These are phyloP conservation scores for Lenzites betulinus DNA, from an alignment of 768 basidiomycete genomes.

Conservation along the genomic window DNA sequence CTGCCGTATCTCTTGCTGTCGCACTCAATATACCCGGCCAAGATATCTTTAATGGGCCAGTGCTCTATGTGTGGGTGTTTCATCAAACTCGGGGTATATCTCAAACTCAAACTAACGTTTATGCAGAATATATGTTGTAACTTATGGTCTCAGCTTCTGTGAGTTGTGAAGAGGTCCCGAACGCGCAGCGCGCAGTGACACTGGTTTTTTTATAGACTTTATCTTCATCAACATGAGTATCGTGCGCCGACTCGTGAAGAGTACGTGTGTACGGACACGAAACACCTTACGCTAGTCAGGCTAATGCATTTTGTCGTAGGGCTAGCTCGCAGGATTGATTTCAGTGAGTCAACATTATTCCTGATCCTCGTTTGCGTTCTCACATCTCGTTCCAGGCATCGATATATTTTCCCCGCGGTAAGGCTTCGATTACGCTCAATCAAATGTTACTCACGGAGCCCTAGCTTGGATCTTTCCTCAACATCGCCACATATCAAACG, in stretches of 20 bases:
- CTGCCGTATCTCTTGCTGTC: conserved; percentile 63
- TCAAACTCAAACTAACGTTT: conserved; percentile 3
- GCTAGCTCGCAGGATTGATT: conserved; percentile 66
- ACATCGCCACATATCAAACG: conserved; percentile 63
- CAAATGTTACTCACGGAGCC: background rate
- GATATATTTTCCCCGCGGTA: conserved; percentile 82
- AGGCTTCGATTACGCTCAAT: background rate
- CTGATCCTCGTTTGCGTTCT: background rate
- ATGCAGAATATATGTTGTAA: conserved; percentile 50
- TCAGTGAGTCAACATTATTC: conserved; percentile 50
- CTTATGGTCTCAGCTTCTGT: conserved; percentile 73
- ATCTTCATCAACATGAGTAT: conserved; percentile 53
- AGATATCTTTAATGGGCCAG: conserved; percentile 57
- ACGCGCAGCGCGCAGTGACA: background rate
- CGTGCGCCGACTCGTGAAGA: conserved; percentile 59
- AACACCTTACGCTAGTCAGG: too few species aligned
- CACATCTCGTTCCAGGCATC: conserved; percentile 48
- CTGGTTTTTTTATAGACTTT: conserved; percentile 56
- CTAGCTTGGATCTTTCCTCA: conserved; percentile 58
- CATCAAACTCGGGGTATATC: background rate
- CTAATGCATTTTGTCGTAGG: conserved; percentile 36
- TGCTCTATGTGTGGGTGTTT: conserved; percentile 61
- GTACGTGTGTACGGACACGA: conserved; percentile 38
- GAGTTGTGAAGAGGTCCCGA: conserved; percentile 24
- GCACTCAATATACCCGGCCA: conserved; percentile 58